Conservation (phyloP, 371 early-diverging fungal genomes). For the Encephalitozoon cuniculi region DNA sequence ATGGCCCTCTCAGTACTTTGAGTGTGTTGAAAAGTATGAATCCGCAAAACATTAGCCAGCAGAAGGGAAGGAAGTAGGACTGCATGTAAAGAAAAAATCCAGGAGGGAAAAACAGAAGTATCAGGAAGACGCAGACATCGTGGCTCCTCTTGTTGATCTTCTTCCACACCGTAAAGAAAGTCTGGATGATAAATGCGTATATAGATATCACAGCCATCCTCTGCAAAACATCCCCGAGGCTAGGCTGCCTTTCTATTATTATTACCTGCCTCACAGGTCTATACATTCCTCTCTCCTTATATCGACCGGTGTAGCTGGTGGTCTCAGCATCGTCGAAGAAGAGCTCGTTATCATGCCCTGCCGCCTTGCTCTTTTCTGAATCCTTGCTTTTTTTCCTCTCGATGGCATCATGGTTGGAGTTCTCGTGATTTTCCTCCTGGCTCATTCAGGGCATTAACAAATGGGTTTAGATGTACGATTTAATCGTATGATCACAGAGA, state of each 20-base stretch:
- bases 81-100: conserved; percentile 25
- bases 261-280: neutral
- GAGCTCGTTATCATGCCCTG: neutral
- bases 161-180: conserved; percentile 48
- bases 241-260: conserved; percentile 25
- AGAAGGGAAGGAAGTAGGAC: conserved; percentile 28
- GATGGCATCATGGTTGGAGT: neutral
- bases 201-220: conserved; percentile 21
- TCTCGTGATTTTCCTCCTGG: neutral
- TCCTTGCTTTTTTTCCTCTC: neutral
- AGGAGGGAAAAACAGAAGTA: conserved; percentile 51
- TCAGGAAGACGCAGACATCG: conserved; percentile 22
- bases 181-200: conserved; percentile 51
- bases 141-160: conserved; percentile 34
- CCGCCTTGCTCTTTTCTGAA: neutral
- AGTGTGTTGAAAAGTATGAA: conserved; percentile 38
- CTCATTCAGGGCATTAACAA: neutral
- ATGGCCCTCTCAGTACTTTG: conserved; percentile 1
- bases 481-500: neutral
- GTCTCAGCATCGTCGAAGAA: neutral
- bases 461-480: neutral
- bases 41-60: conserved; percentile 36
- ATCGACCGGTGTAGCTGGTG: neutral
- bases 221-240: conserved; percentile 31
- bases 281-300: neutral